Percentiles rank a stretch among this genome's conserved stretches.
These are phyloP conservation scores for Dictyostelium firmibasis DNA, from an alignment of 78 protist genomes.

Conservation along the genomic window DNA sequence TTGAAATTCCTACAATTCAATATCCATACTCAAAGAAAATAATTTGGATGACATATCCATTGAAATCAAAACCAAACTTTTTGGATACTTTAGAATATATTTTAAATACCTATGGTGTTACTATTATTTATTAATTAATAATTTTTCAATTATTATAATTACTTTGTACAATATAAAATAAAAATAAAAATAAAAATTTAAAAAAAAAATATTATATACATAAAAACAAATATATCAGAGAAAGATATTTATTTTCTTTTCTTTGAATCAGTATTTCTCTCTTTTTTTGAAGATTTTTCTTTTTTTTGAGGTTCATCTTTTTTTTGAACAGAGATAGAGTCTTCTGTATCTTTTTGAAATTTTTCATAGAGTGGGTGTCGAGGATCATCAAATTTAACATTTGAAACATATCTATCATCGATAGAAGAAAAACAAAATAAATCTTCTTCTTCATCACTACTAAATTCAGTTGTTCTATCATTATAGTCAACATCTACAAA, in stretches of 20 bases:
- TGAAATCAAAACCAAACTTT: not conserved
- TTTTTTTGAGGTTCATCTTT: not conserved
- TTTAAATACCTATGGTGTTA: not conserved
- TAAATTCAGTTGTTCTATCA: constrained; percentile 54
- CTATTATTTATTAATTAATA: not conserved
- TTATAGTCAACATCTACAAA: constrained; percentile 32
- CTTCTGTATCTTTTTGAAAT: not conserved
- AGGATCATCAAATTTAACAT: not conserved
- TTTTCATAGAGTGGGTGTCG: not conserved
- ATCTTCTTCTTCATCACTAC: constrained; percentile 84
- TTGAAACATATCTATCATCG: not conserved
- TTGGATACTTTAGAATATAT: not conserved
- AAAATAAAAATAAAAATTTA: not conserved
- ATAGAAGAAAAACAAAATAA: constrained; percentile 19
- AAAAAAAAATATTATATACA: not conserved
- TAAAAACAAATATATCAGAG: not conserved
- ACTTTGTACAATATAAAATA: not conserved
- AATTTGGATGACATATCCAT: not conserved
- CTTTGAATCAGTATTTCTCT: not conserved
- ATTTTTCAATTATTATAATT: not conserved
- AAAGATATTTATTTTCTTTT: not conserved
- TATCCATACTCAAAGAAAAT: not conserved
- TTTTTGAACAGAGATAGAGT: not conserved
- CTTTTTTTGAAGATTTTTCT: not conserved
- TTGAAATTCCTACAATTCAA: not conserved